Conservation (phyloP, 441 rosid genomes). For the Syzygium malaccense region DNA sequence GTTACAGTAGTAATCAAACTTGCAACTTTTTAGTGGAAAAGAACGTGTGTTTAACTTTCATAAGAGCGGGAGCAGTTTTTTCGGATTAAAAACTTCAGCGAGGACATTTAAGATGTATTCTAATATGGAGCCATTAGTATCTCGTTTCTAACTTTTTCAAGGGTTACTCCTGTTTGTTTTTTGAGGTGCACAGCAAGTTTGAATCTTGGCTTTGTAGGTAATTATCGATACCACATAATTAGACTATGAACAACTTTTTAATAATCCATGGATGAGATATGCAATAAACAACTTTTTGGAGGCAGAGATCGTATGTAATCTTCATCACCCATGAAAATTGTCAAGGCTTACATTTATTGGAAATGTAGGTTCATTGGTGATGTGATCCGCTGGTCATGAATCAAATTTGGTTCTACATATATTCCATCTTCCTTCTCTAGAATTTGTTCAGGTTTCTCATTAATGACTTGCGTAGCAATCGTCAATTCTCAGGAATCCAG, state of each 20-base stretch:
- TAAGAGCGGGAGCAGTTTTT: neutral
- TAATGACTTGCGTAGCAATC: neutral
- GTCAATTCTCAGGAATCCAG: constrained; percentile 27
- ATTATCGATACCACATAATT: neutral
- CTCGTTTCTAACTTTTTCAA: neutral
- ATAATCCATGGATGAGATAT: neutral
- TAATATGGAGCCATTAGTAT: neutral
- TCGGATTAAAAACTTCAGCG: neutral
- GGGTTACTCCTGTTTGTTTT: neutral
- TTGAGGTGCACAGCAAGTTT: neutral
- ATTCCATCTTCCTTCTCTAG: neutral
- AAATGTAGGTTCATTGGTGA: neutral
- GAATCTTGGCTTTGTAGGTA: neutral
- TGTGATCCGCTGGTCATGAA: neutral
- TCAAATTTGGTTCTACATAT: neutral
- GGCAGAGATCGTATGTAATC: neutral
- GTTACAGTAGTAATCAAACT: too few species aligned
- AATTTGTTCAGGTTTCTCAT: neutral
- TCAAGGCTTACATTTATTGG: neutral
- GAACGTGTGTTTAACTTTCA: too few species aligned
- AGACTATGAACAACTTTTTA: neutral
- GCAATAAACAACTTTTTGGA: neutral
- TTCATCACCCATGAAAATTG: neutral
- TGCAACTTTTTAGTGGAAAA: too few species aligned
- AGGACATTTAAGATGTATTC: too few species aligned